These are phyloP conservation scores for Xerocomellus amylosporus DNA, from an alignment of 768 basidiomycete species.

Conservation along the genomic window DNA sequence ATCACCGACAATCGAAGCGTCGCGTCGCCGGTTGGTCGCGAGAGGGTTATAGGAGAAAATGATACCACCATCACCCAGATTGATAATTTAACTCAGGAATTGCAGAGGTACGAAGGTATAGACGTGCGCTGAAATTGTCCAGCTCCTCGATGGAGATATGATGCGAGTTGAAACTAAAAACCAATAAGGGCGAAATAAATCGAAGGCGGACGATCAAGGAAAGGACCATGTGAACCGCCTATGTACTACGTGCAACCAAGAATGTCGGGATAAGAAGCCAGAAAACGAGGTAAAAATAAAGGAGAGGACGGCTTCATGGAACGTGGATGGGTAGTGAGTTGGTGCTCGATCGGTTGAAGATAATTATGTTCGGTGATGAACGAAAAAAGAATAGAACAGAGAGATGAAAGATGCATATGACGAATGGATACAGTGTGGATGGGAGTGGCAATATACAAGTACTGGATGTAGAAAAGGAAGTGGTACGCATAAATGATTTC, in stretches of 20 bases:
- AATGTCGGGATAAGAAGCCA: not conserved
- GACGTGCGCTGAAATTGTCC: slow-evolving; percentile 9
- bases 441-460: slow-evolving; percentile 27
- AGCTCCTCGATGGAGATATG: slow-evolving; percentile 20
- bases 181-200: not conserved
- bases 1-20: not conserved
- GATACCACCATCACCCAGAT: not conserved
- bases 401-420: slow-evolving; percentile 27
- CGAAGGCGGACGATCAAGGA: slow-evolving; percentile 7
- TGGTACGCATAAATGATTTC: slow-evolving; percentile 21
- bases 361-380: slow-evolving; percentile 1
- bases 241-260: not conserved
- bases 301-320: slow-evolving; percentile 19
- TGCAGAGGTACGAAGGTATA: not conserved
- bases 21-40: not conserved
- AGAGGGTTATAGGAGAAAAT: not conserved
- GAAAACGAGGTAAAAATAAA: slow-evolving; percentile 2
- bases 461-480: slow-evolving; percentile 20
- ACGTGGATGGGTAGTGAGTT: slow-evolving; percentile 1
- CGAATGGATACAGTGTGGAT: slow-evolving; percentile 30
- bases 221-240: not conserved
- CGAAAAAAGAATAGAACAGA: not conserved
- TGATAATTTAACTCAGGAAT: not conserved
- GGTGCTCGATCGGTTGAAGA: not conserved
- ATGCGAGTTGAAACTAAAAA: slow-evolving; percentile 6